A percentile compares a stretch with the other conserved stretches of the same genome.
These are phyloP conservation scores for Pisolithus marmoratus DNA, from an alignment of 768 basidiomycete genomes.

Conservation along the genomic window DNA sequence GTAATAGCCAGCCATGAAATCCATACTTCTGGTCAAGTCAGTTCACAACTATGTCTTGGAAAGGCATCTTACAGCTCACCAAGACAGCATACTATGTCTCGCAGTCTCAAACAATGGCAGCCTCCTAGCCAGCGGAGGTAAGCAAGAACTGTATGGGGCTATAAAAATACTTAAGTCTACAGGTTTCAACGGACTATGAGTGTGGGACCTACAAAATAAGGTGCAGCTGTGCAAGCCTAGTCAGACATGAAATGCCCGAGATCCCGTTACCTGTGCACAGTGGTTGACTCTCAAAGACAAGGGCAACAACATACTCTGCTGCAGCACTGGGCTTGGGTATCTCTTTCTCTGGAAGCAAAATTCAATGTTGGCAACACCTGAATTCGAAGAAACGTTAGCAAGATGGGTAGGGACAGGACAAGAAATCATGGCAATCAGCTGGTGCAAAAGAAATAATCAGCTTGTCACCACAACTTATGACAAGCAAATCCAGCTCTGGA, in stretches of 20 bases:
- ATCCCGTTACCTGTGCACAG: conserved; percentile 4
- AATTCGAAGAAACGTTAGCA: conserved; percentile 2
- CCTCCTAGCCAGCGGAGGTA: conserved; percentile 5
- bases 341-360: conserved; percentile 3
- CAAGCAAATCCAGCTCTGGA: background rate
- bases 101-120: background rate
- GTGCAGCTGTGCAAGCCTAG: background rate
- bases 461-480: background rate
- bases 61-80: conserved; percentile 1
- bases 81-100: conserved; percentile 3
- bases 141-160: background rate
- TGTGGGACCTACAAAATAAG: conserved; percentile 4
- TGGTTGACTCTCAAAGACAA: conserved; percentile 3
- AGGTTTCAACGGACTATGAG: conserved; percentile 4
- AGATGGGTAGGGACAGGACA: conserved; percentile 1
- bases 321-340: conserved; percentile 6
- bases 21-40: background rate
- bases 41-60: background rate
- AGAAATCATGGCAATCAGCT: conserved; percentile 7
- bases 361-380: background rate
- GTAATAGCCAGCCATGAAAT: background rate
- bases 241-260: background rate
- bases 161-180: background rate
- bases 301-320: background rate
- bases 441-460: background rate